A percentile compares a stretch with the other conserved stretches of the same genome.
These are phyloP conservation scores for Amauroascus niger DNA, from an alignment of 2,329 filamentous ascomycete genomes.

Conservation along the genomic window DNA sequence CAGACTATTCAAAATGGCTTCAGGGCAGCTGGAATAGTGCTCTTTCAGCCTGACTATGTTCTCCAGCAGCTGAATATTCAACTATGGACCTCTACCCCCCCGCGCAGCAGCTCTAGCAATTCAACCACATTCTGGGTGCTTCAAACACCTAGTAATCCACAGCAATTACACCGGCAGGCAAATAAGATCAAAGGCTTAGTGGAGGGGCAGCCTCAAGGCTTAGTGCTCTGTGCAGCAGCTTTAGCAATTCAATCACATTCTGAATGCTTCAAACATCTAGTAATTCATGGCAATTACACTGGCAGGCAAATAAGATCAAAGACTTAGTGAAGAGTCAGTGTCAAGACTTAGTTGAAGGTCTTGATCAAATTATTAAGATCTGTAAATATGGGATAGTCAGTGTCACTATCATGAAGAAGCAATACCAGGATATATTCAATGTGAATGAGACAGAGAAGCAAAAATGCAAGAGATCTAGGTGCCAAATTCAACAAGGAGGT, in stretches of 20 bases:
- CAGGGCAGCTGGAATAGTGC: background rate
- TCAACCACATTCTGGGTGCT: background rate
- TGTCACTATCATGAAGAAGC: background rate
- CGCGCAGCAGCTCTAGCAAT: background rate
- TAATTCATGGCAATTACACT: too few species aligned
- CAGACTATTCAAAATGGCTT: background rate
- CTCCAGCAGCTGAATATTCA: background rate
- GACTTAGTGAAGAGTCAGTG: too few species aligned
- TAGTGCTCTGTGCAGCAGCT: background rate
- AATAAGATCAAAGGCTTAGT: background rate
- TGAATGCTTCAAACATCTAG: too few species aligned
- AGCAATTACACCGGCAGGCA: background rate
- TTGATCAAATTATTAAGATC: background rate
- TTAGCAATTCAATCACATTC: too few species aligned
- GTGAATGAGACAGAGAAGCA: background rate
- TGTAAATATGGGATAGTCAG: background rate
- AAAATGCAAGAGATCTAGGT: background rate
- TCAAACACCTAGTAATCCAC: background rate
- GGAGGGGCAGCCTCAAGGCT: background rate
- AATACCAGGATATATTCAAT: background rate
- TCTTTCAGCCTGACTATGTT: background rate
- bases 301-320: too few species aligned
- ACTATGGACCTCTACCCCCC: background rate
- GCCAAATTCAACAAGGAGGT: background rate
- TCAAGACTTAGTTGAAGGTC: too few species aligned